Base-by-base conservation (phyloP, 2,329 filamentous ascomycete species). In the Chaetomium olivaceum region DNA sequence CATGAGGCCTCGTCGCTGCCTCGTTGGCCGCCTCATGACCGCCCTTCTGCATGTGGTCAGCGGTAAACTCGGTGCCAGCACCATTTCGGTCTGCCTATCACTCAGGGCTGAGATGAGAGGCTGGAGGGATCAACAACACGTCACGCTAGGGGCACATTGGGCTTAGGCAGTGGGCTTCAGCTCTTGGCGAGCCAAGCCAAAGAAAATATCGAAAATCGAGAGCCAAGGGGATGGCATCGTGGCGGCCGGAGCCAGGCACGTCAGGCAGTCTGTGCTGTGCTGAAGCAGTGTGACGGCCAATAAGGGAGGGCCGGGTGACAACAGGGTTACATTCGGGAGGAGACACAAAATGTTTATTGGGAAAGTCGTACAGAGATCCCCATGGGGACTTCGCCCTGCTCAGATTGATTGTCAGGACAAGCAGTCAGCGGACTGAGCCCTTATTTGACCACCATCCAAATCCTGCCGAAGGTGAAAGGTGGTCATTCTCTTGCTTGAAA, bases 91-190 rank as follows among this genome's bases (percentile, higher is more conserved):
- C 23, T 16, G 29, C 19, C 19, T 16, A 16, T 16, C n/a, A 31
- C 36, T n/a, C 19, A 27, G 39, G 51, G n/a, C 51, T 36, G 52
- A 23, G 27, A 16, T 9, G 21, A 21, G 29, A 31, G 46, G 31
- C 19, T 33, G 56, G 19, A 16, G 21, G 29, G 62, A 59, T 54
- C 62, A 19, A 52, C 58, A 14, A 1, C 7, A 39, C 52, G 33
- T 33, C 8, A 31, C 58, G 51, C 51, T 62, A 61, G 14, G 43
- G 16, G 51, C 39, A 2, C 4, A 61, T 64, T 23, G 51, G 58
- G 62, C 21, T 39, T 51, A 62, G 51, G 31, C 31, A 19, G n/a
- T n/a, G n/a, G 33, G n/a, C 52, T n/a, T 65, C 58, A 65, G 63
- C 58, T 65, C 58, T 58, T 58, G 63, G 54, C 63, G 19, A 31